Conservation (phyloP, 192 early-diverging fungal genomes). For the Podila epicladia region DNA sequence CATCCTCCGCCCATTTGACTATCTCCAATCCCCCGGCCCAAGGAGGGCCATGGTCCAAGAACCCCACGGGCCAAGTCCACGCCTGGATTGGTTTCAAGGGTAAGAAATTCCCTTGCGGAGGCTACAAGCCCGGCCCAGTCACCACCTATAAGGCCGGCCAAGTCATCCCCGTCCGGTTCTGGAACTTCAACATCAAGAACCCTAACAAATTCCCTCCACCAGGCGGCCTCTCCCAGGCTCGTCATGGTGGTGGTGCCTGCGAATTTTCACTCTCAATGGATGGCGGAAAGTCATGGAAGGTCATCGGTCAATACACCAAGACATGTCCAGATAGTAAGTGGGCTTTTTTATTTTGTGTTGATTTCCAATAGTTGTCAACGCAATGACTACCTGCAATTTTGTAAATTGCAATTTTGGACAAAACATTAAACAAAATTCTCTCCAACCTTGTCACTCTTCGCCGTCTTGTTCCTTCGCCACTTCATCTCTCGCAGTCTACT, state of each 20-base stretch:
- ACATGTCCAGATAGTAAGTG: conserved; percentile 20
- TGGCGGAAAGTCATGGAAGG: conserved; percentile 59
- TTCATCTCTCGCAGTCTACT: conserved; percentile 11
- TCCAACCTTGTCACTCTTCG: background rate
- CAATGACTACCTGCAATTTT: too few relatives aligned
- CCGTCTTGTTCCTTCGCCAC: background rate
- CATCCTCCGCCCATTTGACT: conserved; percentile 21
- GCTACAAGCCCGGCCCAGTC: conserved; percentile 32
- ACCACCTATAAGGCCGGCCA: conserved; percentile 42
- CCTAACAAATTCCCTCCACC: conserved; percentile 26
- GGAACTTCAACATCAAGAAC: conserved; percentile 24
- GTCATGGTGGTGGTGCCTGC: conserved; percentile 15
- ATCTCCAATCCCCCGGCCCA: conserved; percentile 24
- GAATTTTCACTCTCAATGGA: conserved; percentile 48
- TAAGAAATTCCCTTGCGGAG: conserved; percentile 11
- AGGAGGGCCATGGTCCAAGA: conserved; percentile 18
- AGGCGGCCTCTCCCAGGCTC: conserved; percentile 45
- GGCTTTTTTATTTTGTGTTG: too few relatives aligned
- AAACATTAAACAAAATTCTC: too few relatives aligned
- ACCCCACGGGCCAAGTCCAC: conserved; percentile 1
- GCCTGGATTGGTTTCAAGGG: conserved; percentile 24
- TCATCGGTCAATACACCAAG: conserved; percentile 38
- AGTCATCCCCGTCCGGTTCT: conserved; percentile 14
- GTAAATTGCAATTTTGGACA: too few relatives aligned
- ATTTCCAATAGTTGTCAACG: too few relatives aligned